Evolutionary conservation across 306 rosid species (phyloP), one percentile per base, ranked within the genome.

Genomic region (Abrus pulchellus): DNA sequence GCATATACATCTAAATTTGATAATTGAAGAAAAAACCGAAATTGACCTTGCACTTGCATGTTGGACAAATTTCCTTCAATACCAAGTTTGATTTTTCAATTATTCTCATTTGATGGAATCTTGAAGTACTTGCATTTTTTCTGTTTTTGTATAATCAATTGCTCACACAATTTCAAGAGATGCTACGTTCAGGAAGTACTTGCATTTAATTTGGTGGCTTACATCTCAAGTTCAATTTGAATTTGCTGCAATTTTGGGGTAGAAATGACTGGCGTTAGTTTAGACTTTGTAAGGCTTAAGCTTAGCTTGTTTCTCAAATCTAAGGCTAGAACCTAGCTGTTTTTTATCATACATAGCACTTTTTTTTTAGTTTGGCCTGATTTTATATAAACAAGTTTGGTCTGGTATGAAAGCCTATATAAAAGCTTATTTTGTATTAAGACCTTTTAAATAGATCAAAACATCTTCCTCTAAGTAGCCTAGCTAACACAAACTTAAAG

Each of bases 211-310:
- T 45, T 79, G 44, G 49, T 40, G 41, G 77, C 43, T 33, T 78
- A 13, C 5, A 33, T 64, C 55, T 71, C 53, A 10, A 74, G 10
- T 74, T 54, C 43, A 76, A 81, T 64, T 70, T 61, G 68, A 73
- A 49, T 76, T 14, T 83, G 71, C 47, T 56, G 68, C 57, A 56
- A 45, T 41, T 64, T 38, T 14, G 41, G 48, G 9, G 5, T 44
- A 36, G 4, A 36, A 36, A 36, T 36, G 40, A 4, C 2, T 36
- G 2, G 40, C 2, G 40, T 36, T 36, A 36, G 4, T 2, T 2
- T 36, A 4, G 4, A 36, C 4, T 36, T 36, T 36, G 4, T 36
- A 36, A 36, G 40, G 40, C 40, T 36, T 36, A 2, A 36, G 40
- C 40, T 36, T 36, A 20, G 40, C 4, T 4, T 36, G 40, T 36